phyloP scores from a whole-genome alignment of 2,329 filamentous ascomycete species.

The Dothistroma pini region DNA sequence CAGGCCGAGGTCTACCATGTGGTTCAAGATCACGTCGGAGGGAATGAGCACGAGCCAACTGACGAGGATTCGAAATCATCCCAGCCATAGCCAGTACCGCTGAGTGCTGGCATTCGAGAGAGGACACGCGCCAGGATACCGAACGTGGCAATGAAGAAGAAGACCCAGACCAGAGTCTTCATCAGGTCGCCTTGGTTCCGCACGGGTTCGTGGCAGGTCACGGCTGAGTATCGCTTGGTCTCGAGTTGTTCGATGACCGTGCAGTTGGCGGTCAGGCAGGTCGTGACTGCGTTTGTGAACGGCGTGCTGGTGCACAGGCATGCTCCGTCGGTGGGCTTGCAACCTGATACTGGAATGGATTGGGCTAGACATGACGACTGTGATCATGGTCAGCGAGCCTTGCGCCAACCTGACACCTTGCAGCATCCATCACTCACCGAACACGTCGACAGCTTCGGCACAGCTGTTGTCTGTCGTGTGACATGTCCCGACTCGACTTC shows the following conservation, averaged over 20 bases:
- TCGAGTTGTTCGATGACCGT: slow-evolving; percentile 14
- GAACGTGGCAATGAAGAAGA: slow-evolving; percentile 16
- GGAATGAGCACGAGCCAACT: slow-evolving; percentile 13
- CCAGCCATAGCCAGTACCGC: slow-evolving; percentile 18
- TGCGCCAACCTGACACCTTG: background rate
- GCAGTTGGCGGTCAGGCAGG: slow-evolving; percentile 18
- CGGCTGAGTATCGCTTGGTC: slow-evolving; percentile 13
- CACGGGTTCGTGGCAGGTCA: slow-evolving; percentile 17
- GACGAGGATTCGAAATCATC: slow-evolving; percentile 17
- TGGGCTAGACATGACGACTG: slow-evolving; percentile 14
- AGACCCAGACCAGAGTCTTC: slow-evolving; percentile 10
- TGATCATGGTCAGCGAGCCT: background rate
- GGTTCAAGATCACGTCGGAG: slow-evolving; percentile 10
- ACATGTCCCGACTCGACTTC: background rate
- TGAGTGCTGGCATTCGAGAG: slow-evolving; percentile 14
- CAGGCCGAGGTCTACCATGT: slow-evolving; percentile 16
- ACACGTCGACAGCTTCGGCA: slow-evolving; percentile 16
- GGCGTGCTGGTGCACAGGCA: slow-evolving; percentile 15
- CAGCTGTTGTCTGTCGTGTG: background rate
- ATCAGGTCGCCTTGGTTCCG: slow-evolving; percentile 13
- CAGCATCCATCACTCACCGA: slow-evolving; percentile 10
- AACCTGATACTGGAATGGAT: slow-evolving; percentile 10
- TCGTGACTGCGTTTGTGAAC: slow-evolving; percentile 1
- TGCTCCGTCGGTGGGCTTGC: slow-evolving; percentile 9
- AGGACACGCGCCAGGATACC: slow-evolving; percentile 10